These are phyloP conservation scores for Venturia aucupariae DNA, from an alignment of 2,329 filamentous ascomycete genomes.

Conservation along the genomic window DNA sequence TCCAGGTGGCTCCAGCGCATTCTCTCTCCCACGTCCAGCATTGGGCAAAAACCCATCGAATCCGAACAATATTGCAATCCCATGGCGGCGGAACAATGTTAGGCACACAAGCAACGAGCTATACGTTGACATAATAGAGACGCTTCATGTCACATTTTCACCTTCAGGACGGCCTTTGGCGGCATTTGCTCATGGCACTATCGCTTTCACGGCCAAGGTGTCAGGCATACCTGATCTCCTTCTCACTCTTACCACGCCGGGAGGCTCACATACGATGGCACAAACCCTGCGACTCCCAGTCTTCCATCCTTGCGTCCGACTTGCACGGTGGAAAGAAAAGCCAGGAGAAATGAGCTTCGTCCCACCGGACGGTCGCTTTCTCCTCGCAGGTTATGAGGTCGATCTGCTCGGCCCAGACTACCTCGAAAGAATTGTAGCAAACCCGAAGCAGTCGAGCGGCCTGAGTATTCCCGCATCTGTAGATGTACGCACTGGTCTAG, in stretches of 20 bases:
- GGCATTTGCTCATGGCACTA: conserved; percentile 81
- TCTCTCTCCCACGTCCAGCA: conserved; percentile 9
- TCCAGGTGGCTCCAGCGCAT: conserved; percentile 4
- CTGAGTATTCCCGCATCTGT: conserved; percentile 75
- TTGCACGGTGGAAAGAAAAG: conserved; percentile 80
- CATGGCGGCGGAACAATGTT: conserved; percentile 87
- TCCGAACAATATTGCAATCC: conserved; percentile 40
- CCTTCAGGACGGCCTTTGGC: conserved; percentile 81
- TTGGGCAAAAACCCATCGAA: conserved; percentile 11
- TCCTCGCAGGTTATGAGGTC: conserved; percentile 88
- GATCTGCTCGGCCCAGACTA: conserved; percentile 69
- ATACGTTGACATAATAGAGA: conserved; percentile 92
- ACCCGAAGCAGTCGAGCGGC: conserved; percentile 21
- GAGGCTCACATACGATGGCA: conserved; percentile 64
- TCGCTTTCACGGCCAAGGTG: conserved; percentile 91
- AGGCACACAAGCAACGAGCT: conserved; percentile 94
- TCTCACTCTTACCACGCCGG: conserved; percentile 65
- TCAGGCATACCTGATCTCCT: conserved; percentile 89
- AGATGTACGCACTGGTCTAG: conserved; percentile 73
- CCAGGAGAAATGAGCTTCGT: conserved; percentile 93
- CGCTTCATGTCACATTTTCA: conserved; percentile 75
- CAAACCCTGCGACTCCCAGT: conserved; percentile 78
- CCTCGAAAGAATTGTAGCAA: conserved; percentile 18
- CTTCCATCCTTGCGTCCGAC: conserved; percentile 88
- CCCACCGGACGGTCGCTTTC: conserved; percentile 87